Evolutionary conservation across 345 rosid genomes (phyloP).

Genomic region (Durio zibethinus): DNA sequence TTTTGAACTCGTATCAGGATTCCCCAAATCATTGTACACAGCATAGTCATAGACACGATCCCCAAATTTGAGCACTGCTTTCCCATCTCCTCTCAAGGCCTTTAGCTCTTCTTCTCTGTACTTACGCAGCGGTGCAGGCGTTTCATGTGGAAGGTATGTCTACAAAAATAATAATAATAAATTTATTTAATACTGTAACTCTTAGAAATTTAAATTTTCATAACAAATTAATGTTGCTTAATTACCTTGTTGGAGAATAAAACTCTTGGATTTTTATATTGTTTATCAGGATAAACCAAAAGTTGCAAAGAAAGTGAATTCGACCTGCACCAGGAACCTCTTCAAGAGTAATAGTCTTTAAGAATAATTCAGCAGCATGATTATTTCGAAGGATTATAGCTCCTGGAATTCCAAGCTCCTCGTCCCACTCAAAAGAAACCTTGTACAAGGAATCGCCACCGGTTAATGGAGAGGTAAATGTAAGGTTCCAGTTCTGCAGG

Average conservation of each 20-base stretch:
- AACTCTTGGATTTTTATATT: slow-evolving; percentile 40
- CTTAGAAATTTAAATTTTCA: no score
- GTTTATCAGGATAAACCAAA: slow-evolving; percentile 63
- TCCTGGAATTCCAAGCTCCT: not conserved
- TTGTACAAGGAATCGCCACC: slow-evolving; percentile 48
- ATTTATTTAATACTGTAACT: not conserved
- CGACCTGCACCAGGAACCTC: slow-evolving; percentile 57
- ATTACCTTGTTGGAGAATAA: slow-evolving; percentile 68
- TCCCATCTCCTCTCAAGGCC: slow-evolving; percentile 59
- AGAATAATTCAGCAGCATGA: slow-evolving; percentile 34
- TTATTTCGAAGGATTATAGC: not conserved
- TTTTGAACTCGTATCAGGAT: slow-evolving; percentile 39
- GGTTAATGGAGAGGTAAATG: slow-evolving; percentile 20
- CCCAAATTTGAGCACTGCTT: slow-evolving; percentile 54
- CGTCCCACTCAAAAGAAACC: slow-evolving; percentile 29
- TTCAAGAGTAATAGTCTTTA: slow-evolving; percentile 63
- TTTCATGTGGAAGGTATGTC: slow-evolving; percentile 67
- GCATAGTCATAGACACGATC: slow-evolving; percentile 80
- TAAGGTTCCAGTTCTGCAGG: slow-evolving; percentile 46
- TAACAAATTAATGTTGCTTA: not conserved
- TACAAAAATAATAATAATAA: not conserved
- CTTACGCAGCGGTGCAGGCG: no score
- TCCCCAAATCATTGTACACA: slow-evolving; percentile 61
- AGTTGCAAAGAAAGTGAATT: slow-evolving; percentile 64
- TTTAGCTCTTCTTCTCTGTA: slow-evolving; percentile 59